Conservation (phyloP, 495 filamentous ascomycete genomes). For the Lasiosphaeris hirsuta region DNA sequence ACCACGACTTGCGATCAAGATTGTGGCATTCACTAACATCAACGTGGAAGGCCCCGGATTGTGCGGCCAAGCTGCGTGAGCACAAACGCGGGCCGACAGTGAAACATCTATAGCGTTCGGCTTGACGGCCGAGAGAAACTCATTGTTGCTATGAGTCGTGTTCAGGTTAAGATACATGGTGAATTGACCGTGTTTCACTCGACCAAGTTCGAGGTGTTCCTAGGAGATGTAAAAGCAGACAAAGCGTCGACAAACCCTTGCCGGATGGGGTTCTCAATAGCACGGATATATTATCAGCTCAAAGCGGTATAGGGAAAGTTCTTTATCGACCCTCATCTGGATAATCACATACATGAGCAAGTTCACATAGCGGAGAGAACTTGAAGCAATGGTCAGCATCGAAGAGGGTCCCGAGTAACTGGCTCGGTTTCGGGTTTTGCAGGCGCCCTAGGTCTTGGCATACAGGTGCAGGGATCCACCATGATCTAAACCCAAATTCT, state of each 20-base stretch:
- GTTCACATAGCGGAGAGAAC: neutral
- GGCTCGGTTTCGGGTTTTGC: neutral
- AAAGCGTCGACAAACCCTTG: neutral
- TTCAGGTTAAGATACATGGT: too few relatives aligned
- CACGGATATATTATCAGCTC: neutral
- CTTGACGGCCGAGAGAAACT: too few relatives aligned
- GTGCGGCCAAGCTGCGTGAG: too few relatives aligned
- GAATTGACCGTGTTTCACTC: too few relatives aligned
- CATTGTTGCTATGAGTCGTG: too few relatives aligned
- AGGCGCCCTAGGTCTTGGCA: neutral
- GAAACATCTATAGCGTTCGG: too few relatives aligned
- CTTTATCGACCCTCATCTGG: too few relatives aligned
- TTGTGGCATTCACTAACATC: too few relatives aligned
- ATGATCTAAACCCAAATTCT: neutral
- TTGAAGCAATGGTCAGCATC: neutral
- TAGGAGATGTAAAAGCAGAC: neutral
- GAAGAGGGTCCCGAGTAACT: neutral
- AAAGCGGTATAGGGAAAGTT: neutral
- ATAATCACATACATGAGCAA: neutral
- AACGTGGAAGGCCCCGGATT: too few relatives aligned
- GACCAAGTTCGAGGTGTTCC: too few relatives aligned
- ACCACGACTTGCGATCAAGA: too few relatives aligned
- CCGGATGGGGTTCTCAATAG: slow-evolving; percentile 9
- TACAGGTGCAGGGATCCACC: neutral
- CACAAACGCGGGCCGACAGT: too few relatives aligned